Base-by-base conservation (phyloP, 2,329 filamentous ascomycete genomes). In the Aspergillus melleus region DNA sequence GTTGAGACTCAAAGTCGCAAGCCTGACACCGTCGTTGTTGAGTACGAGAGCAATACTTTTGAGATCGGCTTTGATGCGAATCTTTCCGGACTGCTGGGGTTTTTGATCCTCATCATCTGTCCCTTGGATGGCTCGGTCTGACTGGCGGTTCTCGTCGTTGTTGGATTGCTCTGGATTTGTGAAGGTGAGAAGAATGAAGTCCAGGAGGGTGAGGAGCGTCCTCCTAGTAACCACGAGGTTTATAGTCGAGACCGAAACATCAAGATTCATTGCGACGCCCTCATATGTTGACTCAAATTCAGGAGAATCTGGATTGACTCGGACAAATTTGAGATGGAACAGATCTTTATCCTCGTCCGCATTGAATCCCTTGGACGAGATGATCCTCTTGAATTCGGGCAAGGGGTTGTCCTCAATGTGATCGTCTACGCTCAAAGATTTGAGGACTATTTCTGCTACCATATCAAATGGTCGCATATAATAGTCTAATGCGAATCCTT, bases 11-110 rank as follows among this genome's bases (percentile, higher is more conserved):
- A 99, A 78, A 0, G 95, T 99, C 29, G 95, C 95, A 29, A 99
- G 83, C 26, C 95, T 88, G 59, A 98, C 96, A 0, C 95, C 95
- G 73, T 99, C 96, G 65, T 99, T 98, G 74, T 99, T 99, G 57
- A 99, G 82, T 63, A 99, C 94, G 29, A 99, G 83, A 2, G 92
- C 87, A 64, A 99, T 96, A 79, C 90, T 93, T 79, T 96, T 96
- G 63, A 99, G 80, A 62, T 97, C 90, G 47, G 96, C 89, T 76
- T 96, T 96, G 75, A 99, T 94, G 24, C 92, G 88, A 65, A 99
- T 95, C 64, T 95, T 96, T 58, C 90, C 90, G 29, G 80, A 77
- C 71, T 58, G 77, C 71, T 74, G 74, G 36, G 66, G 66, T 57
- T 63, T 60, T 60, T 72, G 67, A 30, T 66, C 63, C n/a, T 65